These are phyloP conservation scores for Xylaria sp. DNA, from an alignment of 2,329 filamentous ascomycete genomes.

Conservation along the genomic window DNA sequence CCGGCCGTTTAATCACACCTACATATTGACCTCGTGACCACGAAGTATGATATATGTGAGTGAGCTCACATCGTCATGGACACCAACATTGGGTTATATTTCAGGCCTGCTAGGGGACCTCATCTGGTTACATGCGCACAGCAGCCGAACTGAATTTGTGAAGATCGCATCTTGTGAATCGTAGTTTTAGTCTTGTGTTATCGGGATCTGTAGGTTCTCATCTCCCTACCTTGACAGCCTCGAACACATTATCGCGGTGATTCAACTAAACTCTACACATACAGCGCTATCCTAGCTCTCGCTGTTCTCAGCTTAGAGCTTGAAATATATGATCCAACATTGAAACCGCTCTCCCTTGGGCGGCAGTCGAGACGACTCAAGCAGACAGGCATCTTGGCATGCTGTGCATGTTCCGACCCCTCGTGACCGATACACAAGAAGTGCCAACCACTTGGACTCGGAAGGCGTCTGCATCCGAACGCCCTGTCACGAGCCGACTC, in stretches of 20 bases:
- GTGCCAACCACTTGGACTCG: slow-evolving; percentile 34
- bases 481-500: slow-evolving; percentile 33
- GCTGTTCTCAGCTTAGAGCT: neutral
- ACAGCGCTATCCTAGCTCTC: slow-evolving; percentile 19
- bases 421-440: slow-evolving; percentile 26
- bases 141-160: neutral
- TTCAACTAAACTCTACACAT: slow-evolving; percentile 10
- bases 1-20: neutral
- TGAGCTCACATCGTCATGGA: slow-evolving; percentile 1
- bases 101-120: neutral
- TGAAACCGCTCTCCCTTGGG: neutral
- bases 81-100: neutral
- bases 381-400: slow-evolving; percentile 13
- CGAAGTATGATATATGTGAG: neutral
- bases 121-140: slow-evolving; percentile 17
- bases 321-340: slow-evolving; percentile 18
- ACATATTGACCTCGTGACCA: slow-evolving; percentile 2
- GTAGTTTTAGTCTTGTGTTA: neutral
- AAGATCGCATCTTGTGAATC: slow-evolving; percentile 22
- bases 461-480: slow-evolving; percentile 24
- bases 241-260: neutral
- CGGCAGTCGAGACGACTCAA: slow-evolving; percentile 15
- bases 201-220: slow-evolving; percentile 5
- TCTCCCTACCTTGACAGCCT: slow-evolving; percentile 6
- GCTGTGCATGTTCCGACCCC: slow-evolving; percentile 23